A percentile compares a stretch with the other conserved stretches of the same genome.
phyloP scores from a whole-genome alignment of 352 stramenopile species.

The Peronospora belbahrii region DNA sequence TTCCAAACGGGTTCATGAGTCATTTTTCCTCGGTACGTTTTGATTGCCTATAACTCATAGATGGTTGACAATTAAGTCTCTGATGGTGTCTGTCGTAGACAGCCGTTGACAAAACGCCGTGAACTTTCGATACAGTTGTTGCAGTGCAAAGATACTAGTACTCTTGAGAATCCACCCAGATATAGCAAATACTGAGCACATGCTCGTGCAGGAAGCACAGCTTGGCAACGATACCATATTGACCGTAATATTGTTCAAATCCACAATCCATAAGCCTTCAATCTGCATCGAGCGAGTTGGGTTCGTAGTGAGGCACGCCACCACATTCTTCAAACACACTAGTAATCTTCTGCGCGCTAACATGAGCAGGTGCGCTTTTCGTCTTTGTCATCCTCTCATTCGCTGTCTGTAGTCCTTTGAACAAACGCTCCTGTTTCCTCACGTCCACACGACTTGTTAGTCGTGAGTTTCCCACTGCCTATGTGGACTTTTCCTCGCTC shows the following conservation, averaged over 20 bases:
- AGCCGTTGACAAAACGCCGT: too few species aligned
- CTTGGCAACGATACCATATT: constrained; percentile 98
- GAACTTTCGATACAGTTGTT: too few species aligned
- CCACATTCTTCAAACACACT: constrained; percentile 97
- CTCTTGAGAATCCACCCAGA: too few species aligned
- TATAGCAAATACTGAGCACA: constrained; percentile 51
- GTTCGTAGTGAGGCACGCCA: constrained; percentile 95
- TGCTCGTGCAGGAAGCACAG: constrained; percentile 95
- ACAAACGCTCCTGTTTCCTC: constrained; percentile 40
- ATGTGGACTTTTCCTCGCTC: too few species aligned
- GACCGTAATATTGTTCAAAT: constrained; percentile 99
- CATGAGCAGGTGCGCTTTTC: constrained; percentile 6
- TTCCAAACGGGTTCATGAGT: too few species aligned
- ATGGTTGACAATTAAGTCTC: too few species aligned
- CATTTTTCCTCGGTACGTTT: too few species aligned
- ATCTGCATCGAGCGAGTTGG: constrained; percentile 99
- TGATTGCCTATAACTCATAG: too few species aligned
- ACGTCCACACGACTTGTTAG: constrained; percentile 44
- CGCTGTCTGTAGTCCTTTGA: constrained; percentile 18
- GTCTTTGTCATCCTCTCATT: constrained; percentile 26
- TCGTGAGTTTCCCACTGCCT: constrained; percentile 29
- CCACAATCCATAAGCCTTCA: constrained; percentile 96
- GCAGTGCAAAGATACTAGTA: too few species aligned
- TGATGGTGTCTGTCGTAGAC: too few species aligned
- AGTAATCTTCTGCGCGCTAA: constrained; percentile 8